These are phyloP conservation scores for Withania somnifera DNA, from an alignment of 305 asterid species.

Conservation along the genomic window DNA sequence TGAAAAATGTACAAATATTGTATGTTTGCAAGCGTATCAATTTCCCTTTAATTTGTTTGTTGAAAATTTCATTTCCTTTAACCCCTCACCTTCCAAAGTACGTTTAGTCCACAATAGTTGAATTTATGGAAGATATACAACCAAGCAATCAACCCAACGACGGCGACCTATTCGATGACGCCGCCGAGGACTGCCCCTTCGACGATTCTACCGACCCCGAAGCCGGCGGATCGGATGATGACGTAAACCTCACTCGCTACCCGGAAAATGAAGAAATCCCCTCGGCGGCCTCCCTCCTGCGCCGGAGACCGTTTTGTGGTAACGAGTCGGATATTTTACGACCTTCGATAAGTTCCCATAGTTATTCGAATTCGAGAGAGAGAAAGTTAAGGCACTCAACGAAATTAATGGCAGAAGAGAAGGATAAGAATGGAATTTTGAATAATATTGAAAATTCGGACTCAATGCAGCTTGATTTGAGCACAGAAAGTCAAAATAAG, in stretches of 20 bases:
- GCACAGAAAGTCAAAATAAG: conserved; percentile 10
- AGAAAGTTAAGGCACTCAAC: conserved; percentile 9
- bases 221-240: conserved; percentile 1
- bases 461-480: conserved; percentile 9
- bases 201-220: conserved; percentile 28
- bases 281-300: conserved; percentile 4
- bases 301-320: conserved; percentile 14
- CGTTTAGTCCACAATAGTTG: neutral
- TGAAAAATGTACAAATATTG: neutral
- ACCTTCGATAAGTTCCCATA: conserved; percentile 28
- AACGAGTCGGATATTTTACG: conserved; percentile 14
- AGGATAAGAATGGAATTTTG: conserved; percentile 6
- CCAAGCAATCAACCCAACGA: neutral
- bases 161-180: conserved; percentile 25
- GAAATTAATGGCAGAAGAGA: conserved; percentile 10
- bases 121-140: conserved; percentile 15
- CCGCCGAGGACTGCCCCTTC: conserved; percentile 37
- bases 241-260: conserved; percentile 11
- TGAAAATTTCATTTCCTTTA: neutral
- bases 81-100: neutral
- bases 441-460: neutral
- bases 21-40: neutral
- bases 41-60: neutral
- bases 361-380: conserved; percentile 12
- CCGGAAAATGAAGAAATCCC: conserved; percentile 9